Evolutionary conservation across 2,329 filamentous ascomycete species (phyloP).

Genomic region (Fusarium keratoplasticum): DNA sequence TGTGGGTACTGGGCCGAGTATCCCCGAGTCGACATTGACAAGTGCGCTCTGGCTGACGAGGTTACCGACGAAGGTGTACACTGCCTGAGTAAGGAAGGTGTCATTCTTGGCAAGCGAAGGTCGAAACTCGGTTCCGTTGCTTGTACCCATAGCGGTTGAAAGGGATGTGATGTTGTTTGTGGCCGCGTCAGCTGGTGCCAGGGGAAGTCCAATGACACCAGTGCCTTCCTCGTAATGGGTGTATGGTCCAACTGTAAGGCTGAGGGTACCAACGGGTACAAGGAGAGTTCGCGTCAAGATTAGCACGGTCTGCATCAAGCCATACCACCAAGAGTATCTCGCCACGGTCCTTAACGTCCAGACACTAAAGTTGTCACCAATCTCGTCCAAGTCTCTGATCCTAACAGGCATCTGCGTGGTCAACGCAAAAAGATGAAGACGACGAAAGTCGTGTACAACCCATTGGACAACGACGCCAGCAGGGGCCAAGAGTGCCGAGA

Average conservation of each 20-base stretch:
- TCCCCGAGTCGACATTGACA: conserved; percentile 33
- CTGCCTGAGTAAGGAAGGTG: conserved; percentile 24
- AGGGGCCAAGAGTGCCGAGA: conserved; percentile 22
- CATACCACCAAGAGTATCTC: conserved; percentile 40
- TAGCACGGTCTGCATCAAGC: conserved; percentile 30
- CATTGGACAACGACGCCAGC: conserved; percentile 28
- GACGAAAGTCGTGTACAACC: conserved; percentile 33
- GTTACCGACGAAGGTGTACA: conserved; percentile 37
- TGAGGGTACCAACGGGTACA: conserved; percentile 30
- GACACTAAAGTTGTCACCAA: conserved; percentile 32
- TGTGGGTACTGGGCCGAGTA: conserved; percentile 30
- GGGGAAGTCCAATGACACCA: conserved; percentile 30
- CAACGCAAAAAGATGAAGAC: conserved; percentile 32
- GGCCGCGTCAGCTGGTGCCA: conserved; percentile 12
- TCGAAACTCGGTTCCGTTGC: background rate
- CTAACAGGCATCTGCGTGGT: conserved; percentile 24
- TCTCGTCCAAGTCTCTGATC: conserved; percentile 29
- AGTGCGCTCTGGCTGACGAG: conserved; percentile 32
- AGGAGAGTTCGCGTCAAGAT: conserved; percentile 30
- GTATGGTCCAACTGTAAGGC: conserved; percentile 33
- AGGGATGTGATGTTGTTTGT: conserved; percentile 21
- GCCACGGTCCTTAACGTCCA: conserved; percentile 23
- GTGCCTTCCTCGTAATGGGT: conserved; percentile 5
- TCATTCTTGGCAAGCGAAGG: conserved; percentile 31
- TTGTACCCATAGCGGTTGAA: conserved; percentile 24